Conservation (phyloP, 2,329 filamentous ascomycete species). For the Sporothrix mexicana region DNA sequence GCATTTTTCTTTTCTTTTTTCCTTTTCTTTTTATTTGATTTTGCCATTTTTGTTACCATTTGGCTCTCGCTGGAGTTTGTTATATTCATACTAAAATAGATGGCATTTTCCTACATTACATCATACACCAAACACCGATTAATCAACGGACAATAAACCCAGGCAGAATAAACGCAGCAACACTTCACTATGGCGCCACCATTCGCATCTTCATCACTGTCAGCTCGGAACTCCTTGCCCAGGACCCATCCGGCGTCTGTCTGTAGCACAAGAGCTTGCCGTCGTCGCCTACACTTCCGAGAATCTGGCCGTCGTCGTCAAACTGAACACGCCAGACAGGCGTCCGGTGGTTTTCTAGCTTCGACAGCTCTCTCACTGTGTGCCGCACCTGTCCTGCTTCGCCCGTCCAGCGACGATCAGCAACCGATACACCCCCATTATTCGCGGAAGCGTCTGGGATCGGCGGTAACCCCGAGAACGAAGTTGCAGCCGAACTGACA, state of each 20-base stretch:
- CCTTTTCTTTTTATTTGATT: not conserved
- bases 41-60: not conserved
- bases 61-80: conserved; percentile 4
- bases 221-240: conserved; percentile 66
- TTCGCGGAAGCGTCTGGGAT: conserved; percentile 46
- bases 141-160: not conserved
- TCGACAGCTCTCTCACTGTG: conserved; percentile 66
- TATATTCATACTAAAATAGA: conserved; percentile 2
- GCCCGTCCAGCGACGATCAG: conserved; percentile 60
- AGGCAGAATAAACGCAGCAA: not conserved
- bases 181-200: conserved; percentile 43
- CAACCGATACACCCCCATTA: conserved; percentile 35
- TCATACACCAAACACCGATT: not conserved
- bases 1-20: not conserved
- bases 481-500: conserved; percentile 31
- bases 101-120: conserved; percentile 12
- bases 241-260: conserved; percentile 62
- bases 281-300: conserved; percentile 79
- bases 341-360: conserved; percentile 69
- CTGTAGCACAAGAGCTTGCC: conserved; percentile 68
- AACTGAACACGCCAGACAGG: conserved; percentile 80
- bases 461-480: conserved; percentile 28
- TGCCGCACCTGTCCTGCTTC: conserved; percentile 71
- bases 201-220: conserved; percentile 63
- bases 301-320: conserved; percentile 70